Evolutionary conservation across 2,329 filamentous ascomycete species (phyloP), one percentile per base, ranked within the genome.

Genomic region (Aspergillus japonicus): DNA sequence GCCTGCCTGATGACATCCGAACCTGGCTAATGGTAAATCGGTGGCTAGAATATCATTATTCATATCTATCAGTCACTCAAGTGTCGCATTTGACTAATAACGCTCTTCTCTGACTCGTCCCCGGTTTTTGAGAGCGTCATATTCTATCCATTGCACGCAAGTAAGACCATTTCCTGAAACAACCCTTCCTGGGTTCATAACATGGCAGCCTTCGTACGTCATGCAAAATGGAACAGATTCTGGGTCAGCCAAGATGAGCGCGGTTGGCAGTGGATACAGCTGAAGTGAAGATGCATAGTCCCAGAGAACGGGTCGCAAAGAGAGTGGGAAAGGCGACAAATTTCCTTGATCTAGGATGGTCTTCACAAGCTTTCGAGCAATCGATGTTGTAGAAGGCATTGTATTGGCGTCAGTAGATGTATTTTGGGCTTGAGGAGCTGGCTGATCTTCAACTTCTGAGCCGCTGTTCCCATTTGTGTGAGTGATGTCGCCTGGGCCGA

Each of bases 161-260:
- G 87, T 87, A 64, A 86, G 85, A 56, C 87, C 83, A 0, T 88
- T 89, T 0, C 85, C 80, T 0, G 91, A 87, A 24, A 96, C 82
- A 53, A 99, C 76, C 52, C 84, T 83, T 5, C 92, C 92, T 0
- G 95, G 93, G 73, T 99, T 99, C 85, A 99, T 88, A 35, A 97
- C 93, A 78, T 95, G 91, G 71, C 95, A 98, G 0, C 93, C 94
- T 75, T 96, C 94, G 71, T 98, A 98, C 14, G 91, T 96, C 64
- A 97, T 81, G 56, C 89, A 89, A 70, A 96, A 99, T 0, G 92
- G 84, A 14, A 90, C 88, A 10, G 89, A 88, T 47, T 93, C 91
- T 0, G 89, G 82, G 76, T 99, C 95, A 2, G 92, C 88, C 4
- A 99, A 78, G 16, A 96, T 85, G 70, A 98, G 80, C 0, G 90